A percentile compares a stretch with the other conserved stretches of the same genome.
Evolutionary conservation across 2,329 filamentous ascomycete genomes (phyloP).

Genomic region (Penicillium sp.): DNA sequence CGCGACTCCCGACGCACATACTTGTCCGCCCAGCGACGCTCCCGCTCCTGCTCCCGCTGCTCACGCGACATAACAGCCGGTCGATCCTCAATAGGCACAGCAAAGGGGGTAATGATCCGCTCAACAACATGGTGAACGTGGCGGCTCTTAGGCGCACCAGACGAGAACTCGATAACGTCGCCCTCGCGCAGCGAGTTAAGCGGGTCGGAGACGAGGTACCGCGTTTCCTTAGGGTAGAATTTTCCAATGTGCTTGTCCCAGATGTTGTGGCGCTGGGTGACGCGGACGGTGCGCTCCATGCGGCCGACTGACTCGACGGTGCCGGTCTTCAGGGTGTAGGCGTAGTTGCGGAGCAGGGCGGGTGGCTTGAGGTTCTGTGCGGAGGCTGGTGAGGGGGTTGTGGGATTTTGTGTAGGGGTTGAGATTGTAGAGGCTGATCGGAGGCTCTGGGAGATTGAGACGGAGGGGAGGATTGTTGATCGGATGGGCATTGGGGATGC

Average conservation of each 20-base stretch:
- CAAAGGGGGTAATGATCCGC: conserved; percentile 44
- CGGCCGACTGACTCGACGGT: conserved; percentile 43
- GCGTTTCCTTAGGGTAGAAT: conserved; percentile 36
- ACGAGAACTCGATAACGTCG: conserved; percentile 47
- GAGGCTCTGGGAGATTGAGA: conserved; percentile 17
- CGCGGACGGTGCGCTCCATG: conserved; percentile 44
- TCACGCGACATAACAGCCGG: conserved; percentile 36
- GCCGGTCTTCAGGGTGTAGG: conserved; percentile 37
- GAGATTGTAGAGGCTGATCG: conserved; percentile 19
- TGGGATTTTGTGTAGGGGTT: conserved; percentile 8
- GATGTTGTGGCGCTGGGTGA: conserved; percentile 32
- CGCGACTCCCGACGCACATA: conserved; percentile 31
- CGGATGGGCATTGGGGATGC: conserved; percentile 26
- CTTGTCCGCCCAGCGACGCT: conserved; percentile 33
- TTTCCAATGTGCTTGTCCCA: conserved; percentile 42
- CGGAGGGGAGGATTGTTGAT: conserved; percentile 22
- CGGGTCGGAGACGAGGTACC: conserved; percentile 40
- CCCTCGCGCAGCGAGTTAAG: conserved; percentile 43
- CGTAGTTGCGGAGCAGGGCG: conserved; percentile 36
- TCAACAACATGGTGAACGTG: conserved; percentile 44
- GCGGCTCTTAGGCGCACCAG: conserved; percentile 39
- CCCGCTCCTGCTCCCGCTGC: conserved; percentile 35
- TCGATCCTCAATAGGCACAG: conserved; percentile 33
- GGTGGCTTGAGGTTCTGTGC: conserved; percentile 17
- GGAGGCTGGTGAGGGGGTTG: conserved; percentile 8